phyloP scores from a whole-genome alignment of 805 yeast species.

The Starmerella bacillaris region DNA sequence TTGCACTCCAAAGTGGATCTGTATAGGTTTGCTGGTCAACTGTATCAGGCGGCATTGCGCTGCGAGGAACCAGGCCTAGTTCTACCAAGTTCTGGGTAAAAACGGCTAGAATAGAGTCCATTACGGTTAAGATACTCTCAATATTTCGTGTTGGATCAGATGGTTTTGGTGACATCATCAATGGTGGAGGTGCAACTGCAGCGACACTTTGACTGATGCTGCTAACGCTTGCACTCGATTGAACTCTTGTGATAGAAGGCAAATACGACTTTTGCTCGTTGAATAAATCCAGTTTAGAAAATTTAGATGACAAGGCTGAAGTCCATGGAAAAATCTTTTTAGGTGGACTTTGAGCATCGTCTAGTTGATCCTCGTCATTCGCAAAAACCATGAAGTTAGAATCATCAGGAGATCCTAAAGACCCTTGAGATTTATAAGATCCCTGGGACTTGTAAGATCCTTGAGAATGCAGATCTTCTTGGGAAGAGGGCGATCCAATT shows the following conservation, averaged over 20 bases:
- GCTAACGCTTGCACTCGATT: background rate
- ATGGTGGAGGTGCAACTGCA: too few relatives aligned
- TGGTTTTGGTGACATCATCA: too few relatives aligned
- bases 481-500: too few relatives aligned
- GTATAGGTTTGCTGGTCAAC: conserved; percentile 1
- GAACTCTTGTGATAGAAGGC: background rate
- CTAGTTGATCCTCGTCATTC: too few relatives aligned
- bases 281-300: background rate
- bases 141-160: background rate
- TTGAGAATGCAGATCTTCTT: too few relatives aligned
- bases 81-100: conserved; percentile 4
- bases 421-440: too few relatives aligned
- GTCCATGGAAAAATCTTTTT: too few relatives aligned
- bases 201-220: too few relatives aligned
- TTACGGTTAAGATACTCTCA: conserved; percentile 5
- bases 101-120: conserved; percentile 6
- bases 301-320: background rate
- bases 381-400: too few relatives aligned
- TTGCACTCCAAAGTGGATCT: conserved; percentile 1
- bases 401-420: too few relatives aligned
- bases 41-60: background rate
- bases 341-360: too few relatives aligned
- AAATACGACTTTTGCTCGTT: background rate
- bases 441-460: too few relatives aligned
- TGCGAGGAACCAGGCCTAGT: background rate